Evolutionary conservation across 2,329 filamentous ascomycete species (phyloP).

Genomic region (Tolypocladium amazonense): DNA sequence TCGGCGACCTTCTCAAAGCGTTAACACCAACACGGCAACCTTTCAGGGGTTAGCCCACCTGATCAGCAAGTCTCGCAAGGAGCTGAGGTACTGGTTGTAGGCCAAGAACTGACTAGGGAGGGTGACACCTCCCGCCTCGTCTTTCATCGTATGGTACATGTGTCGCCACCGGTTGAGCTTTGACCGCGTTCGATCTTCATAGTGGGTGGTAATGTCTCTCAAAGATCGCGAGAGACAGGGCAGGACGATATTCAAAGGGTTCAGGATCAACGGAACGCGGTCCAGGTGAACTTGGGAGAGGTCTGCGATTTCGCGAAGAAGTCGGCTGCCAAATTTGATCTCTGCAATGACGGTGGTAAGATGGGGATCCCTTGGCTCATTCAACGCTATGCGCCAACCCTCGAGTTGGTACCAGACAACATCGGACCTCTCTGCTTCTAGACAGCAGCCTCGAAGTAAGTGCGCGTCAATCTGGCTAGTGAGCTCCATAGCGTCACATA

Average conservation of each 20-base stretch:
- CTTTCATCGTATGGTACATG: constrained; percentile 46
- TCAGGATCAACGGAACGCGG: constrained; percentile 38
- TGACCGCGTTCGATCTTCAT: constrained; percentile 37
- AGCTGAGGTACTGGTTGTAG: constrained; percentile 43
- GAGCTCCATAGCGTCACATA: constrained; percentile 14
- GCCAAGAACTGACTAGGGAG: constrained; percentile 43
- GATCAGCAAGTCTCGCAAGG: constrained; percentile 38
- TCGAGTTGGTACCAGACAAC: constrained; percentile 35
- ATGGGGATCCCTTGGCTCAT: constrained; percentile 32
- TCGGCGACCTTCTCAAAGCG: constrained; percentile 22
- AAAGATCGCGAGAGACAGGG: constrained; percentile 44
- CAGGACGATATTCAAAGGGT: constrained; percentile 45
- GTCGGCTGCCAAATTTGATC: constrained; percentile 29
- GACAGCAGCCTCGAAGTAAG: constrained; percentile 41
- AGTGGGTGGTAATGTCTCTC: constrained; percentile 39
- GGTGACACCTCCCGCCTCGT: constrained; percentile 38
- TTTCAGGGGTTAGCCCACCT: constrained; percentile 25
- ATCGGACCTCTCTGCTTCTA: constrained; percentile 43
- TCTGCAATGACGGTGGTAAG: constrained; percentile 37
- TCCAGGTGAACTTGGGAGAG: constrained; percentile 38
- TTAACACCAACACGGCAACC: constrained; percentile 6
- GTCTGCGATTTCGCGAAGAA: constrained; percentile 45
- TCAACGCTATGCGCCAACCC: constrained; percentile 33
- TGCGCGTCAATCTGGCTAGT: constrained; percentile 19
- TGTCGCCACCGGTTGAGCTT: constrained; percentile 43